A percentile compares a stretch with the other conserved stretches of the same genome.
Evolutionary conservation across 768 basidiomycete genomes (phyloP).

Genomic region (Suillus brevipes): DNA sequence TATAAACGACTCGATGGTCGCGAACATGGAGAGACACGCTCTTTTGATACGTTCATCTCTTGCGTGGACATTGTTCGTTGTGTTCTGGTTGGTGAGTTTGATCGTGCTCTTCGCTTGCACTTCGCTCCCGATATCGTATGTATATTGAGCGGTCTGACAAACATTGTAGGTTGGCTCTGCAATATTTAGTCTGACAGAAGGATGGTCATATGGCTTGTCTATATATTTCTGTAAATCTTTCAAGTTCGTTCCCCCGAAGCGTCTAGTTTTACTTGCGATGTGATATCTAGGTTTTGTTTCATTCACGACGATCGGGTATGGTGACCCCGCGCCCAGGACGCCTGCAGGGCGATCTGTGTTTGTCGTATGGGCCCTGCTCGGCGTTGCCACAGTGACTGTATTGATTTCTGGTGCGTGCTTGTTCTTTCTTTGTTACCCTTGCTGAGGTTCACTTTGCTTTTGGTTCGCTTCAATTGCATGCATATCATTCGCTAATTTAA

Average conservation of each 20-base stretch:
- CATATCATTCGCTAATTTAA: not conserved
- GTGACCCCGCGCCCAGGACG: constrained; percentile 60
- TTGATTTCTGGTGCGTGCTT: constrained; percentile 59
- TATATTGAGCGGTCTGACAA: not conserved
- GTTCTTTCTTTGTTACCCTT: not conserved
- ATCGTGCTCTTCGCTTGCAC: not conserved
- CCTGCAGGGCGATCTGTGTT: constrained; percentile 76
- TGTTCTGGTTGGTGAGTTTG: constrained; percentile 72
- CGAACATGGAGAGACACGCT: constrained; percentile 51
- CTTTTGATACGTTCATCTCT: constrained; percentile 56
- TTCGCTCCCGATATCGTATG: not conserved
- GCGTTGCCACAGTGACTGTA: constrained; percentile 75
- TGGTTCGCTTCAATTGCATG: not conserved
- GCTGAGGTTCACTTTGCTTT: not conserved
- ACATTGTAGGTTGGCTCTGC: constrained; percentile 56
- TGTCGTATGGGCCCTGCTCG: constrained; percentile 75
- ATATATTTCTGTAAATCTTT: constrained; percentile 68
- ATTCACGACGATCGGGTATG: constrained; percentile 76
- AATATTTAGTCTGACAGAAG: constrained; percentile 69
- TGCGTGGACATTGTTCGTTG: constrained; percentile 60
- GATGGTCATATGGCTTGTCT: constrained; percentile 62
- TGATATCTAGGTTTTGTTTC: constrained; percentile 57
- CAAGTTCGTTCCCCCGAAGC: not conserved
- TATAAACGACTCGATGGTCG: constrained; percentile 16
- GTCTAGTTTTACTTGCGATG: not conserved